Evolutionary conservation across 2,329 filamentous ascomycete species (phyloP).

Genomic region (Nemania sp.): DNA sequence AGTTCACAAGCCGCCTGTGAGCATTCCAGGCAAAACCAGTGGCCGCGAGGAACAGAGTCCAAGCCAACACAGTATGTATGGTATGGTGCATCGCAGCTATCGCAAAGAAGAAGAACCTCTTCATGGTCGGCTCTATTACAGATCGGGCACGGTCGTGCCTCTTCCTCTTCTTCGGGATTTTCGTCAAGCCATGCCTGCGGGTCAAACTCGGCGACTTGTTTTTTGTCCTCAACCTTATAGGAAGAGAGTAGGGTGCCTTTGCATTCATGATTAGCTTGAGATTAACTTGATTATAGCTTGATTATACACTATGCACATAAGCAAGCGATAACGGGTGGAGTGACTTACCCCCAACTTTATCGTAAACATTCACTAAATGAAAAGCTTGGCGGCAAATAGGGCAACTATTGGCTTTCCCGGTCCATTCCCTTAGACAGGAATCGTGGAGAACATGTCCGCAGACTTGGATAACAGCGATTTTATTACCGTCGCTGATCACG

Average conservation of each 20-base stretch:
- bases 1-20: constrained; percentile 57
- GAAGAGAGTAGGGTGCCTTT: constrained; percentile 67
- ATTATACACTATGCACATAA: constrained; percentile 16
- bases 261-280: constrained; percentile 34
- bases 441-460: constrained; percentile 95
- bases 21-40: constrained; percentile 95
- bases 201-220: constrained; percentile 91
- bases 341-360: constrained; percentile 80
- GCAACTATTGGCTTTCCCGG: constrained; percentile 96
- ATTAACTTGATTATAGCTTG: constrained; percentile 17
- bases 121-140: constrained; percentile 86
- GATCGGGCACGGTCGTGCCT: constrained; percentile 80
- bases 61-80: constrained; percentile 93
- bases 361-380: constrained; percentile 87
- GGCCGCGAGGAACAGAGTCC: constrained; percentile 77
- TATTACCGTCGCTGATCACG: constrained; percentile 52
- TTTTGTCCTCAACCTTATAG: constrained; percentile 81
- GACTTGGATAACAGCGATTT: constrained; percentile 72
- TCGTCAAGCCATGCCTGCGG: constrained; percentile 79
- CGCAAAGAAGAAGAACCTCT: constrained; percentile 88
- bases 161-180: constrained; percentile 77
- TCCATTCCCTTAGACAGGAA: constrained; percentile 92
- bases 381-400: constrained; percentile 95
- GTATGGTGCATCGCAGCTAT: constrained; percentile 88
- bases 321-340: constrained; percentile 27